phyloP scores from a whole-genome alignment of 768 basidiomycete genomes.

The Suillus tomentosus region DNA sequence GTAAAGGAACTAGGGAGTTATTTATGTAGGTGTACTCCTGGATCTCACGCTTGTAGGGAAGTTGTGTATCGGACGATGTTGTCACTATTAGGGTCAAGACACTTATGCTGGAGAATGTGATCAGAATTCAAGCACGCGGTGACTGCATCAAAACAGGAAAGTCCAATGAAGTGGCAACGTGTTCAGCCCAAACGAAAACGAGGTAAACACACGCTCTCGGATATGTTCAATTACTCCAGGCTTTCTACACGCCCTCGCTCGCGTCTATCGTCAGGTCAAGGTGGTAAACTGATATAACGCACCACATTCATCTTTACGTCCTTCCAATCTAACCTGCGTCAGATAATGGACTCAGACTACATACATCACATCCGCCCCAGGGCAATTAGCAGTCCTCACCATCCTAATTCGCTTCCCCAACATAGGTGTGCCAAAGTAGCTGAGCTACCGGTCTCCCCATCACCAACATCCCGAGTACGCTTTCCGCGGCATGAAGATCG shows the following conservation, averaged over 20 bases:
- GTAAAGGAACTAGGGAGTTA: conserved; percentile 17
- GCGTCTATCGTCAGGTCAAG: conserved; percentile 35
- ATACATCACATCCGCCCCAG: conserved; percentile 29
- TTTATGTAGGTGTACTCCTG: conserved; percentile 14
- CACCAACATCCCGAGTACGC: conserved; percentile 21
- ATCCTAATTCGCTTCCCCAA: conserved; percentile 21
- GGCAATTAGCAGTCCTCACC: conserved; percentile 20
- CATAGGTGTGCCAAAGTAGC: conserved; percentile 25
- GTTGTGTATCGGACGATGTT: conserved; percentile 14
- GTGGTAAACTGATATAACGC: conserved; percentile 32
- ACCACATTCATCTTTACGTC: conserved; percentile 19
- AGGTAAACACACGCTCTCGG: conserved; percentile 31
- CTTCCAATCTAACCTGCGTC: conserved; percentile 16
- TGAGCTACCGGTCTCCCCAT: conserved; percentile 17
- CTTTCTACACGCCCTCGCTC: conserved; percentile 19
- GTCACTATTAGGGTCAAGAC: conserved; percentile 19
- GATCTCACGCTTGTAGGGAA: conserved; percentile 12
- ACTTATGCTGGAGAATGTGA: conserved; percentile 9
- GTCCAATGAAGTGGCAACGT: conserved; percentile 27
- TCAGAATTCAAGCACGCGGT: conserved; percentile 13
- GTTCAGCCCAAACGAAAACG: conserved; percentile 28
- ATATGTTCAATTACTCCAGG: conserved; percentile 25
- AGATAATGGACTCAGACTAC: conserved; percentile 33
- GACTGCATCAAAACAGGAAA: conserved; percentile 19
- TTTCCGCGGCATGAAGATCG: conserved; percentile 24